Base-by-base conservation (phyloP, 1,284 basidiomycete species). In the Fomitopsis betulina region DNA sequence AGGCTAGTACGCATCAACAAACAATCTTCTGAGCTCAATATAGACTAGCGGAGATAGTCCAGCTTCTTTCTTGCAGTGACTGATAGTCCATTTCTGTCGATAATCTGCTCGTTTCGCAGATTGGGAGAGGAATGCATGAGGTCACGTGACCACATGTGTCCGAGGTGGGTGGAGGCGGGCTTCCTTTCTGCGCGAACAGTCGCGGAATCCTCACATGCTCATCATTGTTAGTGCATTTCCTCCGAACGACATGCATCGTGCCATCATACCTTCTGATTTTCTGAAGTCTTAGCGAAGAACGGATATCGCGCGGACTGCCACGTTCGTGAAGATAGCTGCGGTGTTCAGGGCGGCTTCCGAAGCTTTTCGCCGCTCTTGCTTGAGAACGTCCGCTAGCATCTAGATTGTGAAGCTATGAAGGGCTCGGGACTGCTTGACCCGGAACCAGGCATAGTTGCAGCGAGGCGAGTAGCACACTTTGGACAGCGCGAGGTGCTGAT, bases 271-370 rank as follows among this genome's bases (percentile, higher is more conserved):
- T 51, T 35, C 30, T 51, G 49, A 51, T 33, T 30, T 12, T 35
- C 32, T 13, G 25, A 27, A 9, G 17, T 33, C 32, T 10, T 32
- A 51, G 19, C 49, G 49, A 51, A 51, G 49, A 10, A 13, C 49
- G 49, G 27, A 32, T 50, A 50, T 50, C 49, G 49, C 33, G 49
- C 32, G 32, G 49, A 19, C 49, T 27, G 45, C 49, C 49, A 51
- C 49, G 49, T 51, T 37, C 49, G 49, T 51, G 49, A 37, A 51
- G 49, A 51, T 51, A 51, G 33, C 49, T 51, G 49, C 32, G 32
- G 49, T 37, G 32, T 51, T 32, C 32, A 35, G 45, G n/a, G 35
- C n/a, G 30, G 32, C 49, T 51, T 51, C 49, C 33, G 5, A 33
- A 32, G 5, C 8, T 50, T 50, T 17, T 30, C 47, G 10, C n/a